These are phyloP conservation scores for Jatropha multifida DNA, from an alignment of 441 rosid species.

Conservation along the genomic window DNA sequence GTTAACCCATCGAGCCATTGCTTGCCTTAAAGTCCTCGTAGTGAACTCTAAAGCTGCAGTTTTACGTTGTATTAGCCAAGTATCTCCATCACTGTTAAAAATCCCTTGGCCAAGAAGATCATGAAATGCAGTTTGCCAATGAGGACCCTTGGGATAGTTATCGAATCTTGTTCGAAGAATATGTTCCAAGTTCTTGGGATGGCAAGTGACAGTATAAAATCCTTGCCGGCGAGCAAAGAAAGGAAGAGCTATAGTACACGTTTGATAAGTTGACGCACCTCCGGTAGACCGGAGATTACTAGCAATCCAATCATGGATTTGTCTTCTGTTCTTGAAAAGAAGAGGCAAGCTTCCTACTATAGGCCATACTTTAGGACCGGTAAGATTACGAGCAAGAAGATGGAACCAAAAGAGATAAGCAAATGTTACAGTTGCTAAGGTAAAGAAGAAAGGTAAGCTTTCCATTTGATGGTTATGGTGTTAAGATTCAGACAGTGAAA, in stretches of 20 bases:
- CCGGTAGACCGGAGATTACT: slow-evolving; percentile 68
- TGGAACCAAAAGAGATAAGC: slow-evolving; percentile 79
- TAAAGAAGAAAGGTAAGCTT: slow-evolving; percentile 27
- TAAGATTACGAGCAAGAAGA: slow-evolving; percentile 55
- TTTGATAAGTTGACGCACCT: slow-evolving; percentile 74
- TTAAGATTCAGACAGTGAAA: neutral
- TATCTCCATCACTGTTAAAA: slow-evolving; percentile 91
- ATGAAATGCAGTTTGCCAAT: slow-evolving; percentile 82
- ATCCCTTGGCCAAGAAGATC: slow-evolving; percentile 92
- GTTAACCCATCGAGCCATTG: slow-evolving; percentile 96
- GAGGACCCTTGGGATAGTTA: slow-evolving; percentile 90
- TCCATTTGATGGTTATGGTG: slow-evolving; percentile 33
- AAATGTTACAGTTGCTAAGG: slow-evolving; percentile 38
- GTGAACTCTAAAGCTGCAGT: slow-evolving; percentile 96
- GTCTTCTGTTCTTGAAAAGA: slow-evolving; percentile 54
- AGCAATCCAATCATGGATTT: slow-evolving; percentile 85
- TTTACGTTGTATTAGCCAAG: slow-evolving; percentile 93
- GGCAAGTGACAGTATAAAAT: slow-evolving; percentile 86
- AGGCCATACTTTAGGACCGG: slow-evolving; percentile 75
- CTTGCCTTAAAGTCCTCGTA: slow-evolving; percentile 79
- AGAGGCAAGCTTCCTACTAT: slow-evolving; percentile 70
- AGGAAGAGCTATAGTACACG: slow-evolving; percentile 71
- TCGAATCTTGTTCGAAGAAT: slow-evolving; percentile 80
- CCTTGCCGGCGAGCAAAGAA: slow-evolving; percentile 76
- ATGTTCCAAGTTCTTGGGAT: slow-evolving; percentile 87